phyloP scores from a whole-genome alignment of 192 early-diverging fungal species.

The Thoreauomyces humboldtii region DNA sequence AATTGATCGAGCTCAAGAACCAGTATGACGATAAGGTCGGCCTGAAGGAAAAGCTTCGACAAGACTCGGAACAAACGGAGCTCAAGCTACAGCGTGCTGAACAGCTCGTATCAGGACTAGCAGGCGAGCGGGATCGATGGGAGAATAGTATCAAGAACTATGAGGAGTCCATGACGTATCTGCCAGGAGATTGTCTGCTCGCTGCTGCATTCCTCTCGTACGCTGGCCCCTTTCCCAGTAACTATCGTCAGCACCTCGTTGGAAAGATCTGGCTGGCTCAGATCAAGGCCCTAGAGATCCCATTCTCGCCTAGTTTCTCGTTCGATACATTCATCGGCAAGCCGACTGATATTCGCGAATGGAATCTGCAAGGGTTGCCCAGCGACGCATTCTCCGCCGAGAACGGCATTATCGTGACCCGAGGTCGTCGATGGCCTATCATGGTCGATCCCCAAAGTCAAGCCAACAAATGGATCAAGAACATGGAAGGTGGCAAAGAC shows the following conservation, averaged over 20 bases:
- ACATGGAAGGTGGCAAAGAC: conserved; percentile 53
- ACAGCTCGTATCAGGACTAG: conserved; percentile 55
- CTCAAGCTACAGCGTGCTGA: conserved; percentile 52
- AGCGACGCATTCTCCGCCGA: conserved; percentile 60
- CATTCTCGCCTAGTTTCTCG: conserved; percentile 50
- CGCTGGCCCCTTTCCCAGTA: conserved; percentile 57
- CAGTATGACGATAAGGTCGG: conserved; percentile 60
- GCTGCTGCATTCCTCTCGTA: conserved; percentile 61
- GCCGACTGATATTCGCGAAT: conserved; percentile 58
- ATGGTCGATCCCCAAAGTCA: conserved; percentile 65
- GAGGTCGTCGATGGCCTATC: conserved; percentile 55
- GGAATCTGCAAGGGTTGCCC: conserved; percentile 61
- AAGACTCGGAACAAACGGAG: conserved; percentile 58
- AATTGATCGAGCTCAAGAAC: conserved; percentile 55
- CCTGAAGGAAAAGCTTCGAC: conserved; percentile 55
- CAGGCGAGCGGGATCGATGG: conserved; percentile 60
- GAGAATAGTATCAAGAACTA: conserved; percentile 55
- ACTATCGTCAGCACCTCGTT: conserved; percentile 52
- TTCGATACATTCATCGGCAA: conserved; percentile 59
- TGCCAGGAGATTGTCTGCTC: conserved; percentile 58
- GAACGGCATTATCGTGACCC: conserved; percentile 62
- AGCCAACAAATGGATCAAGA: conserved; percentile 66
- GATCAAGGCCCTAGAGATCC: conserved; percentile 57
- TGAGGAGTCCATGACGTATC: conserved; percentile 48
- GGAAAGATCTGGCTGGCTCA: conserved; percentile 51